Evolutionary conservation across 495 filamentous ascomycete genomes (phyloP), one percentile per base, ranked within the genome.

Genomic region (Aspergillus biplanus): DNA sequence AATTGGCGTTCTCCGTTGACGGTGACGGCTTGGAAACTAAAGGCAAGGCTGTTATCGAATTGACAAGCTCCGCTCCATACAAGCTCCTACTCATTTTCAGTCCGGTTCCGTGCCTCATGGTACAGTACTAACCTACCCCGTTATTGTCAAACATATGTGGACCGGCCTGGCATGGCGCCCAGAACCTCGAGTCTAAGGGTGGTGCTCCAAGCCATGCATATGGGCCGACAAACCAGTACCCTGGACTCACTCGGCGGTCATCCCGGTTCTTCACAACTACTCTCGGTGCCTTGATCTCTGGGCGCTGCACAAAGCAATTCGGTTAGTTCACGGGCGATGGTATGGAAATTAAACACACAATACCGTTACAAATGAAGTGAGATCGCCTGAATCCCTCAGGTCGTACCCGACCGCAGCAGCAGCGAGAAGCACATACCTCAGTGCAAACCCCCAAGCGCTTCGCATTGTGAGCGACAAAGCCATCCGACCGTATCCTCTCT

Each of bases 171-270:
- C 67, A 77, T 34, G 73, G 73, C 42, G 68, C 11, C 39, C 39
- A 44, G 39, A 44, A 44, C 4, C 7, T 11, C 39, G 39, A 44
- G 8, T 44, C 39, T 44, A 44, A 44, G 39, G 0, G 39, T 3
- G 39, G 39, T 44, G 4, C 4, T n/a, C 39, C 39, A 9, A 6
- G 3, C 39, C 39, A 44, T 4, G 39, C 11, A 44, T 77, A 77
- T 1, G 74, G 73, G 31, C 71, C 74, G 18, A 77, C 69, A 42
- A 77, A 77, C 71, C 71, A 74, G 47, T 77, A 77, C n/a, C 74
- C 73, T 2, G 72, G 72, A 15, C 21, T 60, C 8, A 59, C 50
- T 33, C 50, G 50, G 13, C 3, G 18, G 50, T 33, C 21, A 53
- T 53, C 50, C 39, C 39, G 39, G n/a, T 44, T 11, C 39, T 44